phyloP scores from a whole-genome alignment of 2,329 filamentous ascomycete species.

The Botryotinia convoluta region DNA sequence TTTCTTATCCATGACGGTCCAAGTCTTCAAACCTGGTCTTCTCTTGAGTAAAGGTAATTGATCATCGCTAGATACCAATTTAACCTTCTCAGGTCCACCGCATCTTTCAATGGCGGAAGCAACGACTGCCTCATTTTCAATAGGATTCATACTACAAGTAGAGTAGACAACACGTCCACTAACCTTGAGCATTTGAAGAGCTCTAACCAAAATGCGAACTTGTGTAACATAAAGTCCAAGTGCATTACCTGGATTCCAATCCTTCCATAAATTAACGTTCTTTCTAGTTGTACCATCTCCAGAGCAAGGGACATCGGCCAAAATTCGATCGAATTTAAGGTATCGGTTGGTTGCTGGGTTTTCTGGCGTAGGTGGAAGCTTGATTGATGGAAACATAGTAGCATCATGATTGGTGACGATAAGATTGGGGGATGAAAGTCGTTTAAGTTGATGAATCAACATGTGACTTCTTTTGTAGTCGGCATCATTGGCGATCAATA shows the following conservation, averaged over 20 bases:
- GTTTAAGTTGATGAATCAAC: conserved; percentile 96
- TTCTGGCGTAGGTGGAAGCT: conserved; percentile 63
- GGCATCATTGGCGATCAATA: conserved; percentile 92
- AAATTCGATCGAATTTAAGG: conserved; percentile 93
- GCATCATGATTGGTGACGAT: conserved; percentile 98
- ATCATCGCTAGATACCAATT: conserved; percentile 79
- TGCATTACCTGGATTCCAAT: conserved; percentile 86
- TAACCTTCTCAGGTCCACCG: conserved; percentile 76
- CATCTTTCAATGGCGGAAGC: conserved; percentile 85
- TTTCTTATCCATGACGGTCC: conserved; percentile 89
- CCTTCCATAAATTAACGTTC: conserved; percentile 91
- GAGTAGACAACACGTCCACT: conserved; percentile 95
- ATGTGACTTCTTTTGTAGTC: conserved; percentile 97
- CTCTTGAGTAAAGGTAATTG: conserved; percentile 75
- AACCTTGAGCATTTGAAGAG: conserved; percentile 92
- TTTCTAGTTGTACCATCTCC: conserved; percentile 93
- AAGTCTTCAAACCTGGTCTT: conserved; percentile 71
- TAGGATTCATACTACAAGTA: conserved; percentile 97
- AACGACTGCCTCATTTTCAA: conserved; percentile 94
- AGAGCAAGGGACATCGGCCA: conserved; percentile 95
- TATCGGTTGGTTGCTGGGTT: conserved; percentile 62
- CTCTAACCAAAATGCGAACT: conserved; percentile 83
- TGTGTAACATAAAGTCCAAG: conserved; percentile 86
- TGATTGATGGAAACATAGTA: conserved; percentile 90
- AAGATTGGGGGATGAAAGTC: conserved; percentile 91